phyloP scores from a whole-genome alignment of 2,329 filamentous ascomycete species.

The Emmonsia crescens region DNA sequence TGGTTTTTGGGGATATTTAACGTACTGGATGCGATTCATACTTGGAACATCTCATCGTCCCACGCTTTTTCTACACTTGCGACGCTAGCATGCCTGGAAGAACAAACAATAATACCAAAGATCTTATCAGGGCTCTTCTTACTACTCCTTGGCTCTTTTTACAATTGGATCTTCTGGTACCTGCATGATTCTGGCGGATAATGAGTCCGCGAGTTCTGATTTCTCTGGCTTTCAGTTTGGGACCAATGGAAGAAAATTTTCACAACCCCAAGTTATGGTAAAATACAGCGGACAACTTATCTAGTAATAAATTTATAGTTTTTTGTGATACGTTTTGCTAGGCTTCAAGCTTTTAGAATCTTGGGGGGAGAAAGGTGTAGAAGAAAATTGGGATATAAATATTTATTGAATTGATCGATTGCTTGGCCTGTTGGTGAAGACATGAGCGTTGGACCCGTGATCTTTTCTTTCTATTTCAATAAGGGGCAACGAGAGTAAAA shows the following conservation, averaged over 20 bases:
- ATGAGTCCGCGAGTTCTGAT: too few relatives aligned
- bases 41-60: background rate
- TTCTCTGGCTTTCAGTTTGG: too few relatives aligned
- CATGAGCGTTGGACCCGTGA: background rate
- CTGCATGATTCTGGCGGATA: too few relatives aligned
- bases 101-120: too few relatives aligned
- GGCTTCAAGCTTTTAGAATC: background rate
- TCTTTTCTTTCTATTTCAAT: background rate
- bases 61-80: background rate
- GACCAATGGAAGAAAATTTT: background rate
- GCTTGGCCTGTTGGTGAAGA: background rate
- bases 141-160: too few relatives aligned
- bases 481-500: background rate
- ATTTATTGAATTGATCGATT: background rate
- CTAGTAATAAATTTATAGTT: background rate
- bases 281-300: background rate
- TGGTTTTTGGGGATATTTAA: background rate
- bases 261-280: background rate
- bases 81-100: background rate
- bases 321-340: background rate
- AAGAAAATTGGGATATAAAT: background rate
- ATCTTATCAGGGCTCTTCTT: too few relatives aligned
- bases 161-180: too few relatives aligned
- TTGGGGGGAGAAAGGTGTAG: background rate
- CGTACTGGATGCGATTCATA: background rate